These are phyloP conservation scores for Stropharia rugosoannulata DNA, from an alignment of 768 basidiomycete genomes.

Conservation along the genomic window DNA sequence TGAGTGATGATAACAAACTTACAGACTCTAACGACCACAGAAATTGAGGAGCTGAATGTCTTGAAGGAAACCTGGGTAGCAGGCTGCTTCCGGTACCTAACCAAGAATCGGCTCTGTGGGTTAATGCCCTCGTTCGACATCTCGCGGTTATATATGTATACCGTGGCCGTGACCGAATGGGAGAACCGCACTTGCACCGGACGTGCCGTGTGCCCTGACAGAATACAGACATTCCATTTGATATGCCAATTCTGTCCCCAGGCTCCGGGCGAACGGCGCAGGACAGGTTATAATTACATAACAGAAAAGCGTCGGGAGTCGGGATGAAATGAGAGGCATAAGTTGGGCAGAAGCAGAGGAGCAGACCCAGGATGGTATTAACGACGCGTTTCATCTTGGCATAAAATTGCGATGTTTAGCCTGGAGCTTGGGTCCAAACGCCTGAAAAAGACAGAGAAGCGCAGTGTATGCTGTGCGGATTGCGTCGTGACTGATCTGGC, in stretches of 20 bases:
- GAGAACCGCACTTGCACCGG: neutral
- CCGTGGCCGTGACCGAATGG: neutral
- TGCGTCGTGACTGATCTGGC: too few relatives aligned
- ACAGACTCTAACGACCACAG: neutral
- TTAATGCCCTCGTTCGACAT: neutral
- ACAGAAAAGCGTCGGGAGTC: conserved; percentile 1
- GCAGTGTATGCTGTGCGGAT: too few relatives aligned
- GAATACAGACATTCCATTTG: neutral
- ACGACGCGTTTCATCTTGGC: too few relatives aligned
- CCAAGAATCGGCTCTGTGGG: conserved; percentile 6
- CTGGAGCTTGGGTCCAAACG: too few relatives aligned
- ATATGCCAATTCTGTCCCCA: neutral
- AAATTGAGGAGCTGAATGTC: neutral
- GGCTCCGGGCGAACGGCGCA: neutral
- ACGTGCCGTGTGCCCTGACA: neutral
- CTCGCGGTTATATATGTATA: neutral
- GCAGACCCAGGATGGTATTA: neutral
- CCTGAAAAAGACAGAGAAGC: too few relatives aligned
- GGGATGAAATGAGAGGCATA: neutral
- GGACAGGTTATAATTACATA: neutral
- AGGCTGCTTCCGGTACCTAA: neutral
- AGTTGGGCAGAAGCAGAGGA: neutral
- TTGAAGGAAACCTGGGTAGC: conserved; percentile 1
- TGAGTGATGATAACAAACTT: neutral
- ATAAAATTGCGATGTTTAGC: too few relatives aligned